Base-by-base conservation (phyloP, 1,284 basidiomycete species). In the Trametes hirsuta region DNA sequence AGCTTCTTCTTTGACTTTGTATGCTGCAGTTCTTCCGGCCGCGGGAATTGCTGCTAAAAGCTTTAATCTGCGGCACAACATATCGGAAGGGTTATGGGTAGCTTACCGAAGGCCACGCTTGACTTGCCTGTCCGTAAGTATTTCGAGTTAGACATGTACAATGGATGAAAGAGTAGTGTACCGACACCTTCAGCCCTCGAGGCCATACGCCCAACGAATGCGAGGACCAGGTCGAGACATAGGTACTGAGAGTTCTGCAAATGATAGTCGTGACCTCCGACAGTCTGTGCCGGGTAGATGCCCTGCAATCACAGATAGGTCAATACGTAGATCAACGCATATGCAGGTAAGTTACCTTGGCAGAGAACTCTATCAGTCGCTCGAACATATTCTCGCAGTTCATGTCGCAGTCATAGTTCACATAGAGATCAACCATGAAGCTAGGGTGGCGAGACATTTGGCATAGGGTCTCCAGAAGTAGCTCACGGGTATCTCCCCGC, bases 331-430 rank as follows among this genome's bases (percentile, higher is more conserved):
- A 39, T 4, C 22, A 11, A 21, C 12, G 8, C 22, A 1, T 25
- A 14, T 8, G 30, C 22, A 5, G 4, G 22, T 22, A 50, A 69
- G 48, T 11, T 66, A 91, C 93, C 82, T 90, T 89, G 2, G 92
- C 94, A 63, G 98, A 78, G 75, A 98, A 98, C 21, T 90, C 89
- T 58, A 97, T 80, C n/a, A 98, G 76, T 8, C 93, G 82, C 72
- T 98, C 95, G 69, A 97, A 98, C 59, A 99, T 77, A 72, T 99
- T 96, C 77, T 98, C 96, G 75, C 93, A 96, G 71, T 98, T 96
- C 64, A 93, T 88, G 69, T 98, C 93, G 72, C 95, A 98, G 74
- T 99, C 97, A 75, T 97, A 99, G 75, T 99, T 99, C 59, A 88
- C 84, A 79, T 94, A 99, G 10, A 98, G 80, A 71, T 98, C 94